Conservation (phyloP, 495 filamentous ascomycete genomes). For the Bathelium albidoporum region DNA sequence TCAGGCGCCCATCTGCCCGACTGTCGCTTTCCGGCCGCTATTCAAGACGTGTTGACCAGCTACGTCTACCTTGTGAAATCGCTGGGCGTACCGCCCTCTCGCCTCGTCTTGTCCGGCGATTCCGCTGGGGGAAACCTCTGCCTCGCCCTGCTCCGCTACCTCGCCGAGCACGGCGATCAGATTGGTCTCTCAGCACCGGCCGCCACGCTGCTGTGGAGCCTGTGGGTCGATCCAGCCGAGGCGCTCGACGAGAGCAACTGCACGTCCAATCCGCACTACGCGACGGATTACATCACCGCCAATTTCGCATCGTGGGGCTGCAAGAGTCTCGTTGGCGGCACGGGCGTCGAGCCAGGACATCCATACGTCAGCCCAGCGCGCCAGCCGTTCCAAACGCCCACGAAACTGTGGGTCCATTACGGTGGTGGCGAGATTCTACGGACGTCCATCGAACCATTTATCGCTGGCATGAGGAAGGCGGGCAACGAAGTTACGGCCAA, state of each 20-base stretch:
- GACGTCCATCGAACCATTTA: not conserved
- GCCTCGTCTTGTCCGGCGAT: slow-evolving; percentile 23
- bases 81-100: slow-evolving; percentile 15
- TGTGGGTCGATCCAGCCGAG: slow-evolving; percentile 30
- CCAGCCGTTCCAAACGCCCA: not conserved
- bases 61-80: slow-evolving; percentile 21
- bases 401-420: not conserved
- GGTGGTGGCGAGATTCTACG: not conserved
- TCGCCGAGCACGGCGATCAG: slow-evolving; percentile 19
- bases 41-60: slow-evolving; percentile 23
- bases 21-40: slow-evolving; percentile 22
- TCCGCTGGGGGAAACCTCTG: slow-evolving; percentile 22
- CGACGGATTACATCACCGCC: slow-evolving; percentile 30
- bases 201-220: slow-evolving; percentile 28
- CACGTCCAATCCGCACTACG: slow-evolving; percentile 26
- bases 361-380: not conserved
- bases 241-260: slow-evolving; percentile 10
- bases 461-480: not conserved
- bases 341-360: not conserved
- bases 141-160: slow-evolving; percentile 21
- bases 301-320: slow-evolving; percentile 30
- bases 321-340: not conserved
- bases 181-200: slow-evolving; percentile 10
- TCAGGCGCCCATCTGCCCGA: slow-evolving; percentile 14
- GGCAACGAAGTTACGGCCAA: not conserved